phyloP scores from a whole-genome alignment of 108 stramenopile species.

The Aurantiochytrium sp. region DNA sequence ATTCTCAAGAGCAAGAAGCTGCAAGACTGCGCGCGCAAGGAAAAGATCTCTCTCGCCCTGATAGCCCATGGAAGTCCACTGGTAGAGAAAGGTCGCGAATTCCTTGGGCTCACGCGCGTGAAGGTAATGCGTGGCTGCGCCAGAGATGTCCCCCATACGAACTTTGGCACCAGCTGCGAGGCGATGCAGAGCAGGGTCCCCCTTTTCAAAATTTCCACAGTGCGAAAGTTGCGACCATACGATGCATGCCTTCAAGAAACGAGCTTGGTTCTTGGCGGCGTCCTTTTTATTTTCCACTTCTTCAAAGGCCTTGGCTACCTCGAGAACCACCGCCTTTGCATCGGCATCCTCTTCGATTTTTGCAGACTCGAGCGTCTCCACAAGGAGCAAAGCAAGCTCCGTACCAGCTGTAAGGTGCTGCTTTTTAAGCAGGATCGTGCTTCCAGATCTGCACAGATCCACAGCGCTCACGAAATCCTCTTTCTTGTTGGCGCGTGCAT shows the following conservation, averaged over 20 bases:
- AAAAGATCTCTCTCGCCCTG: background rate
- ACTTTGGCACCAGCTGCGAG: background rate
- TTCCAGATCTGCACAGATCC: conserved; percentile 1
- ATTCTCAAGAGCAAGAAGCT: conserved; percentile 4
- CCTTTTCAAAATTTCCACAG: background rate
- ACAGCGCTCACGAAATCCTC: background rate
- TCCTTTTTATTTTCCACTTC: background rate
- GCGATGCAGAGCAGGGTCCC: background rate
- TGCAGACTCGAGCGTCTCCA: background rate
- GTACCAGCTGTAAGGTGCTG: background rate
- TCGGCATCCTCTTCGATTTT: background rate
- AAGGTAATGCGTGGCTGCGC: background rate
- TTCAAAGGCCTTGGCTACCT: background rate
- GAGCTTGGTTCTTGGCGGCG: background rate
- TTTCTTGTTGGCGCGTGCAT: background rate
- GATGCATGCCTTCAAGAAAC: background rate
- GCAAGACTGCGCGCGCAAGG: background rate
- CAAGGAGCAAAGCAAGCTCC: background rate
- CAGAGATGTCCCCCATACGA: background rate
- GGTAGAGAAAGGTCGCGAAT: conserved; percentile 15
- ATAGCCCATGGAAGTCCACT: background rate
- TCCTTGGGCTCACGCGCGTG: background rate
- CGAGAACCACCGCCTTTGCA: background rate
- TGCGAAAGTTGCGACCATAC: background rate
- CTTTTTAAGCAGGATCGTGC: background rate